Conservation (phyloP, 2,329 filamentous ascomycete genomes). For the Epichloe baconii region DNA sequence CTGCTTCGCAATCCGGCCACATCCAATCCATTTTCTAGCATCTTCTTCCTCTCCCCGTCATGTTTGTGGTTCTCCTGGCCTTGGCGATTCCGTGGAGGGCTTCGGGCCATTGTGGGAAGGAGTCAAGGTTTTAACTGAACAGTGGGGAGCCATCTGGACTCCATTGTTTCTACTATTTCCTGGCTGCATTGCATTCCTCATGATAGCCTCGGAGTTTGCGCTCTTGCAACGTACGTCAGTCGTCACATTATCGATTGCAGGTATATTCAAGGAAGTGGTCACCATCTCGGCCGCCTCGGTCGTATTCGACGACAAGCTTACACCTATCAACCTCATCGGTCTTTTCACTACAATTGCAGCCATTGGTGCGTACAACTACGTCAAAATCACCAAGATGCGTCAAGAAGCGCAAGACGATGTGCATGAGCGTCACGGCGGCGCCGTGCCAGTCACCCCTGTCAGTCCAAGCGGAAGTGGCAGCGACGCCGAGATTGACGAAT, state of each 20-base stretch:
- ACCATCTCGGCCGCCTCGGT: slow-evolving; percentile 82
- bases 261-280: slow-evolving; percentile 97
- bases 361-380: slow-evolving; percentile 84
- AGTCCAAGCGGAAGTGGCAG: slow-evolving; percentile 26
- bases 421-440: slow-evolving; percentile 26
- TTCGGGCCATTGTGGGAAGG: slow-evolving; percentile 54
- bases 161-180: slow-evolving; percentile 75
- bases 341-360: slow-evolving; percentile 78
- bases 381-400: slow-evolving; percentile 86
- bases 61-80: slow-evolving; percentile 72
- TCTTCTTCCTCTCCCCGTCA: slow-evolving; percentile 95
- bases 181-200: slow-evolving; percentile 80
- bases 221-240: slow-evolving; percentile 89
- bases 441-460: slow-evolving; percentile 20
- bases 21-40: slow-evolving; percentile 89
- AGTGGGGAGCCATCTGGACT: slow-evolving; percentile 55
- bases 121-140: slow-evolving; percentile 45
- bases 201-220: slow-evolving; percentile 94
- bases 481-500: slow-evolving; percentile 28
- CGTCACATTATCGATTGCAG: slow-evolving; percentile 89
- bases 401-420: slow-evolving; percentile 50
- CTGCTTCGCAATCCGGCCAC: slow-evolving; percentile 89
- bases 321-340: slow-evolving; percentile 74
- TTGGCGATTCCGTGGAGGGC: slow-evolving; percentile 80
- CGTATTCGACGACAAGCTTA: slow-evolving; percentile 80